Conservation (phyloP, 331 rosid genomes). For the Pyrus hybrid region DNA sequence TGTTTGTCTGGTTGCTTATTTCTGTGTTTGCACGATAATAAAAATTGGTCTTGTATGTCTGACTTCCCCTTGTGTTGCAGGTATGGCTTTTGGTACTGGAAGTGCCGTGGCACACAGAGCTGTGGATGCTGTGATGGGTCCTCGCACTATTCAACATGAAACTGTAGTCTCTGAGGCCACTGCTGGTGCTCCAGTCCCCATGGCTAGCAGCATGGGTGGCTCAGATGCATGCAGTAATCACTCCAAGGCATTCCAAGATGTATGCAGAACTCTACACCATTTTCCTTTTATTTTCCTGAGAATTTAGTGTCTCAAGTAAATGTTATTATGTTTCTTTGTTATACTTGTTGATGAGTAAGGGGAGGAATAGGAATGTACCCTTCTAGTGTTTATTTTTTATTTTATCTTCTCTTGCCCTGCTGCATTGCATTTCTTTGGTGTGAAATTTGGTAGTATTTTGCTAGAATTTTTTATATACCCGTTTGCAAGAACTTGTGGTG, state of each 20-base stretch:
- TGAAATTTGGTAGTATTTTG: not conserved
- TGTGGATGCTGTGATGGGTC: constrained; percentile 70
- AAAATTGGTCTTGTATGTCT: not conserved
- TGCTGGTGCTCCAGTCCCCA: constrained; percentile 35
- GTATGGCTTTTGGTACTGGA: constrained; percentile 81
- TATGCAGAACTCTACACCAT: constrained; percentile 18
- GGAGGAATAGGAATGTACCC: no score
- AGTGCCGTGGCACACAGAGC: constrained; percentile 87
- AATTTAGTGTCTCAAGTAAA: not conserved
- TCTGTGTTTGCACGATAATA: not conserved
- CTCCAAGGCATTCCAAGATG: constrained; percentile 78
- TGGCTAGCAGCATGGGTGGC: constrained; percentile 35
- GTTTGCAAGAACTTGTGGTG: not conserved
- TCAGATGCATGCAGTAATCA: constrained; percentile 56
- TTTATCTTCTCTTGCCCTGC: not conserved
- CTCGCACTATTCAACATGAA: constrained; percentile 76
- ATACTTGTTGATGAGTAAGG: no score
- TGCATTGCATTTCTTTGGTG: not conserved
- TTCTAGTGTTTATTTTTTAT: no score
- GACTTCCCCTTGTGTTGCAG: constrained; percentile 12
- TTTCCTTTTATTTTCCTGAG: not conserved
- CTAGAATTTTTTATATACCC: not conserved
- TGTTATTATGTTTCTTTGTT: not conserved
- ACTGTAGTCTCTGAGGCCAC: constrained; percentile 45
- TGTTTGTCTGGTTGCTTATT: not conserved